A percentile compares a stretch with the other conserved stretches of the same genome.
phyloP scores from a whole-genome alignment of 352 stramenopile species.

The Globisporangium yorkense region DNA sequence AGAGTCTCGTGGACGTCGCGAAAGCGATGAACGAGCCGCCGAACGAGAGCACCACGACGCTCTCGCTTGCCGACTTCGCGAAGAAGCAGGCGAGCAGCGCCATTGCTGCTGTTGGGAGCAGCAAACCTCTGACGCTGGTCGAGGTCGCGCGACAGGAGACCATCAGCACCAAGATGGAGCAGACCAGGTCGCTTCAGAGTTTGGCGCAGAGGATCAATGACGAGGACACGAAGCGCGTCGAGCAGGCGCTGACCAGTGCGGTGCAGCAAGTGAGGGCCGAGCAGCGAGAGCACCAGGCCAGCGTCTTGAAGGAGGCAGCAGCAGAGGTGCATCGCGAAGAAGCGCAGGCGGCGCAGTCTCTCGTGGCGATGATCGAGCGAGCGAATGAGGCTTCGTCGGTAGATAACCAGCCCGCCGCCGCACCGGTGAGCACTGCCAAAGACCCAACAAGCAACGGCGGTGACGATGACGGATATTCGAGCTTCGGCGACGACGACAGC shows the following conservation, averaged over 20 bases:
- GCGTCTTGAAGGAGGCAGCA: slow-evolving; percentile 19
- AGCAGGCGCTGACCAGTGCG: slow-evolving; percentile 23
- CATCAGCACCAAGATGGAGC: slow-evolving; percentile 1
- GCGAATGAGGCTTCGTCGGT: no score
- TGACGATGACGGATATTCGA: slow-evolving; percentile 47
- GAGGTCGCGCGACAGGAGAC: slow-evolving; percentile 38
- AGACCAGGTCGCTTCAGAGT: slow-evolving; percentile 16
- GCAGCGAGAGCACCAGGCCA: slow-evolving; percentile 15
- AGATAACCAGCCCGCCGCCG: not conserved
- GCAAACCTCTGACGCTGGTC: slow-evolving; percentile 22
- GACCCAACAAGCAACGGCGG: not conserved
- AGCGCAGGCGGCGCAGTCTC: slow-evolving; percentile 16
- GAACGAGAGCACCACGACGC: slow-evolving; percentile 9
- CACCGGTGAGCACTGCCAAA: not conserved
- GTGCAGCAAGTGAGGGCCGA: slow-evolving; percentile 37
- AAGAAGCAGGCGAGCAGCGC: slow-evolving; percentile 13
- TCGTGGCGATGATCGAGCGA: slow-evolving; percentile 15
- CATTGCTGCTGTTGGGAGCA: slow-evolving; percentile 7
- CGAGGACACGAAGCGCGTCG: slow-evolving; percentile 29
- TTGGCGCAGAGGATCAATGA: slow-evolving; percentile 48
- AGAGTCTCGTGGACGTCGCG: slow-evolving; percentile 46
- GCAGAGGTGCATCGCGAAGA: slow-evolving; percentile 23
- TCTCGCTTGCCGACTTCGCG: slow-evolving; percentile 35
- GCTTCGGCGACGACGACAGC: slow-evolving; percentile 25
- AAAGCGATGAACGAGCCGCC: slow-evolving; percentile 20